phyloP scores from a whole-genome alignment of 768 basidiomycete species.

The Leccinellum rugosiceps region DNA sequence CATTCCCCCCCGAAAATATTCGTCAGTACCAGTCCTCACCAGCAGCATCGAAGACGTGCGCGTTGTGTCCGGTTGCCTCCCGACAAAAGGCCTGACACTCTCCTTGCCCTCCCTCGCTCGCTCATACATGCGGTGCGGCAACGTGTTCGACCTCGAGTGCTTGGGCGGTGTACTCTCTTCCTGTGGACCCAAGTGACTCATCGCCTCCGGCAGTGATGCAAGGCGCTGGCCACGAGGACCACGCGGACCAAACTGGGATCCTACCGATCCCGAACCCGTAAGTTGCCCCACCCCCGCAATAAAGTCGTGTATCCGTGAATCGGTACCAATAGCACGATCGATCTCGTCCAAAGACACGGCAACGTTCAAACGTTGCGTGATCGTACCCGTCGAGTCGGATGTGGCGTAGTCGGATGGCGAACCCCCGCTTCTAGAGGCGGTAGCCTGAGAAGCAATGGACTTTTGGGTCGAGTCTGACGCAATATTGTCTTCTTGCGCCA shows the following conservation, averaged over 20 bases:
- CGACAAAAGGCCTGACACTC: slow-evolving; percentile 24
- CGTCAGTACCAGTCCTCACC: slow-evolving; percentile 7
- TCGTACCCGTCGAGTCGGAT: slow-evolving; percentile 26
- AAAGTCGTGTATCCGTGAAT: slow-evolving; percentile 23
- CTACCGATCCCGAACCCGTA: slow-evolving; percentile 14
- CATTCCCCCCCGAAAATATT: neutral
- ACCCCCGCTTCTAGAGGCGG: slow-evolving; percentile 11
- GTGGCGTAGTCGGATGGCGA: slow-evolving; percentile 25
- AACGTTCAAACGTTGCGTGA: slow-evolving; percentile 14
- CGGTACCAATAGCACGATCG: slow-evolving; percentile 21
- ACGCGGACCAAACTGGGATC: slow-evolving; percentile 13
- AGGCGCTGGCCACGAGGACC: slow-evolving; percentile 23
- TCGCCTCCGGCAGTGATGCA: slow-evolving; percentile 16
- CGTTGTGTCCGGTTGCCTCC: slow-evolving; percentile 18
- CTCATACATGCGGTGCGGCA: slow-evolving; percentile 43
- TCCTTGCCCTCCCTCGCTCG: slow-evolving; percentile 31
- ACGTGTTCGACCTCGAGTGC: slow-evolving; percentile 26
- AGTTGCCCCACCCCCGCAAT: slow-evolving; percentile 20
- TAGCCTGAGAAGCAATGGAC: slow-evolving; percentile 8
- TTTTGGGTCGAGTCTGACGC: slow-evolving; percentile 1
- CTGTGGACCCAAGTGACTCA: slow-evolving; percentile 7
- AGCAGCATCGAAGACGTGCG: slow-evolving; percentile 17
- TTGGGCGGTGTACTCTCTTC: slow-evolving; percentile 24
- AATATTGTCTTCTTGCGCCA: slow-evolving; percentile 20
- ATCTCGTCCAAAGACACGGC: slow-evolving; percentile 28